A percentile compares a stretch with the other conserved stretches of the same genome.
These are phyloP conservation scores for Aspergillus nomiae DNA, from an alignment of 2,329 filamentous ascomycete genomes.

Conservation along the genomic window DNA sequence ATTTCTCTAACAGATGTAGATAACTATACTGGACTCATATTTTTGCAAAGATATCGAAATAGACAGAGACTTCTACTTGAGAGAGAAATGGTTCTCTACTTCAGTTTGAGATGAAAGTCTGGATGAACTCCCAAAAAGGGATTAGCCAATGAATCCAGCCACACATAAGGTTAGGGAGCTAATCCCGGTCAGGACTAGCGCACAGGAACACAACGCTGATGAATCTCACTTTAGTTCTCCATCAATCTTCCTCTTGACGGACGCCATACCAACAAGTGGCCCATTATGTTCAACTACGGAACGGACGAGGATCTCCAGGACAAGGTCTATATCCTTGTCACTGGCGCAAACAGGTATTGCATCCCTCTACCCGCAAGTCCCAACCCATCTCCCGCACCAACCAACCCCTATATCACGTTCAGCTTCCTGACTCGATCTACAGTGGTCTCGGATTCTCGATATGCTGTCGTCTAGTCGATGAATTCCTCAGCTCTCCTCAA, in stretches of 20 bases:
- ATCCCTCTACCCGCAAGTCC: background rate
- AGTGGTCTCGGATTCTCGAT: conserved; percentile 88
- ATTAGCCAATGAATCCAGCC: background rate
- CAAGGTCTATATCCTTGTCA: conserved; percentile 65
- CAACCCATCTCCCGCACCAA: background rate
- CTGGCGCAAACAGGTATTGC: conserved; percentile 81
- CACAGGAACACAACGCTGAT: background rate
- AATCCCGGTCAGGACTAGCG: background rate
- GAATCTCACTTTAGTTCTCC: background rate
- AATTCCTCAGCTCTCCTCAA: conserved; percentile 74
- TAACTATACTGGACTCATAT: too few species aligned
- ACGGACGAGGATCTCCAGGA: conserved; percentile 19
- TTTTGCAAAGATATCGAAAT: too few species aligned
- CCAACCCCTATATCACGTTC: background rate
- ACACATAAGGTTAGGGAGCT: background rate
- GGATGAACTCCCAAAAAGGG: background rate
- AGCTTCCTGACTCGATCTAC: conserved; percentile 20
- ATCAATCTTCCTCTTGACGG: background rate
- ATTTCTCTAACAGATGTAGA: too few species aligned
- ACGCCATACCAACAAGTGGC: background rate
- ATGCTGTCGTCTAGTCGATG: conserved; percentile 82
- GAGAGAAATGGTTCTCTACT: too few species aligned
- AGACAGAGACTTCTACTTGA: too few species aligned
- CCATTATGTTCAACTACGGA: conserved; percentile 18
- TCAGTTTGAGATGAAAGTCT: too few species aligned